phyloP scores from a whole-genome alignment of 352 stramenopile genomes.

The Pythium volutum region DNA sequence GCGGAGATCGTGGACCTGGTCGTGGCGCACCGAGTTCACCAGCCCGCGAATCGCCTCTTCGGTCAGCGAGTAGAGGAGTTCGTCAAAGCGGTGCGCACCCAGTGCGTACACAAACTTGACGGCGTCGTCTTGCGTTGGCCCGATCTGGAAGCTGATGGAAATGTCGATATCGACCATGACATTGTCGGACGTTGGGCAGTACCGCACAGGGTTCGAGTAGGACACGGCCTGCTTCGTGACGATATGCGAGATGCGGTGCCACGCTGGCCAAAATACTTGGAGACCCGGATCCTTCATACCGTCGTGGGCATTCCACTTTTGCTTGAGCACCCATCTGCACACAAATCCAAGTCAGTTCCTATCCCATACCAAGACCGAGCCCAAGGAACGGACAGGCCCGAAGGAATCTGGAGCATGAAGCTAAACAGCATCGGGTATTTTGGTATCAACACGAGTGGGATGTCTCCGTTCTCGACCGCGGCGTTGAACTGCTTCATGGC shows the following conservation, averaged over 20 bases:
- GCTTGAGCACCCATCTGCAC: constrained; percentile 66
- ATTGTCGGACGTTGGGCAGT: constrained; percentile 80
- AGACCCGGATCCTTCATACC: constrained; percentile 79
- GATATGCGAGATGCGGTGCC: constrained; percentile 84
- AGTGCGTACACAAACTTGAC: constrained; percentile 84
- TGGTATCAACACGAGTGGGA: constrained; percentile 65
- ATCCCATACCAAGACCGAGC: background rate
- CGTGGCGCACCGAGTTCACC: constrained; percentile 78
- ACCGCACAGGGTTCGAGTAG: constrained; percentile 68
- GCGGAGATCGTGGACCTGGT: constrained; percentile 77
- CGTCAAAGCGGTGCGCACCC: constrained; percentile 80
- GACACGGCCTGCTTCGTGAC: constrained; percentile 84
- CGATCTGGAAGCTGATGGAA: constrained; percentile 87
- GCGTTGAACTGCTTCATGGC: constrained; percentile 56
- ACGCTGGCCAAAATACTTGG: constrained; percentile 74
- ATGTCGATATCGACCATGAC: constrained; percentile 90
- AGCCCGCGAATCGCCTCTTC: constrained; percentile 78
- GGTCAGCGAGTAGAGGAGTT: constrained; percentile 75
- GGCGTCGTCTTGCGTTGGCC: constrained; percentile 67
- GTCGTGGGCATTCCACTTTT: constrained; percentile 79
- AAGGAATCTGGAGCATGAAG: constrained; percentile 56
- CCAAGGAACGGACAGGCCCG: constrained; percentile 30
- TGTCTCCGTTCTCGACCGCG: constrained; percentile 37
- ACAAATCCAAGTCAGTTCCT: background rate
- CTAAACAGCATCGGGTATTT: constrained; percentile 49